A percentile compares a stretch with the other conserved stretches of the same genome.
Conservation (phyloP, 352 stramenopile species). For the Pythium volutum region DNA sequence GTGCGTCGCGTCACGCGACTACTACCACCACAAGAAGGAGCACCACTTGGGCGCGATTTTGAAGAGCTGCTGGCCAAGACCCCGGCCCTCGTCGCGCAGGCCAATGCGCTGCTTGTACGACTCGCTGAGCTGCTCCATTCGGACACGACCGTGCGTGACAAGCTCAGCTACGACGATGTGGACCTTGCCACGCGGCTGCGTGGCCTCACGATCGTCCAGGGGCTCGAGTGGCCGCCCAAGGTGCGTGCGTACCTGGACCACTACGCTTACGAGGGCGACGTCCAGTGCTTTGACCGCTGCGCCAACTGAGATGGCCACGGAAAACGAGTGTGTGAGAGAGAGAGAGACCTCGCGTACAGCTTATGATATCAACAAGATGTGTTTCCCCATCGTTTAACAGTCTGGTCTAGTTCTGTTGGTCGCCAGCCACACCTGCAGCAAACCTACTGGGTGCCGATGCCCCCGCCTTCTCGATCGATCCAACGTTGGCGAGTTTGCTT, state of each 20-base stretch:
- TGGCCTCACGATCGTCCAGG: slow-evolving; percentile 53
- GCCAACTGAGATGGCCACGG: too few relatives aligned
- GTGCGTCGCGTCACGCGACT: slow-evolving; percentile 38
- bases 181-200: slow-evolving; percentile 48
- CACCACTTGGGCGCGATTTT: slow-evolving; percentile 34
- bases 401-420: too few relatives aligned
- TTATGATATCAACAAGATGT: too few relatives aligned
- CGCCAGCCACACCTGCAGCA: not conserved
- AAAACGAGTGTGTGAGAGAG: too few relatives aligned
- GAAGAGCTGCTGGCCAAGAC: slow-evolving; percentile 26
- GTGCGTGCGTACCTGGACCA: slow-evolving; percentile 47
- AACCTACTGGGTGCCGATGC: not conserved
- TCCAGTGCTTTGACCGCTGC: slow-evolving; percentile 36
- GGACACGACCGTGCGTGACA: slow-evolving; percentile 36
- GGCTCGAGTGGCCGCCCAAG: slow-evolving; percentile 43
- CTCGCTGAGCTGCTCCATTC: slow-evolving; percentile 41
- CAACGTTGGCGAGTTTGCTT: not conserved
- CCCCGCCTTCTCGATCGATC: not conserved
- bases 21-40: slow-evolving; percentile 57
- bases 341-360: too few relatives aligned
- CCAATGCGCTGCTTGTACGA: slow-evolving; percentile 38
- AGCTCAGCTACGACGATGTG: slow-evolving; percentile 57
- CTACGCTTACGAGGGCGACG: slow-evolving; percentile 37
- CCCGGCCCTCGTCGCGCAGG: slow-evolving; percentile 34
- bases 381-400: too few relatives aligned